Conservation (phyloP, 2,329 filamentous ascomycete species). For the Penicillium sclerotiorum region DNA sequence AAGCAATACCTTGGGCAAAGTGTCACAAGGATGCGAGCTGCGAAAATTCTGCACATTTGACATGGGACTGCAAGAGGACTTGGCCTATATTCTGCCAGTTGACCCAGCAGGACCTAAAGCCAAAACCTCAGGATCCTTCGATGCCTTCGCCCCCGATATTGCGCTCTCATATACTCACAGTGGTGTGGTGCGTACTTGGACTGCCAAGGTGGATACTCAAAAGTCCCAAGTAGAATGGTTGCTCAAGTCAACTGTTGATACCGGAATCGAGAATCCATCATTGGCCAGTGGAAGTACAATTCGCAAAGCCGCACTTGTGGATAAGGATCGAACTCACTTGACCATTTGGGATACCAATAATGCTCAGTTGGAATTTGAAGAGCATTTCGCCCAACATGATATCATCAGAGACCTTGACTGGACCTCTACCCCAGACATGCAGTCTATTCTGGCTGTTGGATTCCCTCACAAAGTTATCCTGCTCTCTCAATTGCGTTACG, state of each 20-base stretch:
- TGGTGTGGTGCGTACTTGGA: constrained; percentile 82
- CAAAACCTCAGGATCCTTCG: constrained; percentile 74
- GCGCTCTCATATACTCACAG: constrained; percentile 79
- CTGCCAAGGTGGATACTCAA: constrained; percentile 68
- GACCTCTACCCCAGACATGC: constrained; percentile 86
- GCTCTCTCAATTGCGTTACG: constrained; percentile 84
- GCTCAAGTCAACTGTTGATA: constrained; percentile 78
- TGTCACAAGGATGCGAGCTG: constrained; percentile 49
- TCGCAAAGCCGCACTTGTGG: constrained; percentile 82
- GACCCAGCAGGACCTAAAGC: constrained; percentile 79
- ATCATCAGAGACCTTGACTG: constrained; percentile 86
- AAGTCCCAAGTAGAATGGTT: constrained; percentile 74
- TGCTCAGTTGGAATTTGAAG: constrained; percentile 77
- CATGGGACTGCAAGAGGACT: constrained; percentile 58
- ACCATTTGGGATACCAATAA: constrained; percentile 91
- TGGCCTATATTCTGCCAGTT: constrained; percentile 71
- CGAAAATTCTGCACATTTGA: constrained; percentile 72
- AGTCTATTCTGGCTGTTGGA: constrained; percentile 88
- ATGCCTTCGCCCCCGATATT: constrained; percentile 82
- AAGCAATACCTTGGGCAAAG: constrained; percentile 28
- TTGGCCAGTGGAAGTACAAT: constrained; percentile 84
- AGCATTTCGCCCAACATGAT: constrained; percentile 72
- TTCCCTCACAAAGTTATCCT: constrained; percentile 84
- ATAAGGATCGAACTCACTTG: constrained; percentile 70
- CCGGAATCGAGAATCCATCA: constrained; percentile 70